Percentiles rank a stretch among this genome's conserved stretches.
phyloP scores from a whole-genome alignment of 2,329 filamentous ascomycete species.

The Talaromyces amestolkiae region DNA sequence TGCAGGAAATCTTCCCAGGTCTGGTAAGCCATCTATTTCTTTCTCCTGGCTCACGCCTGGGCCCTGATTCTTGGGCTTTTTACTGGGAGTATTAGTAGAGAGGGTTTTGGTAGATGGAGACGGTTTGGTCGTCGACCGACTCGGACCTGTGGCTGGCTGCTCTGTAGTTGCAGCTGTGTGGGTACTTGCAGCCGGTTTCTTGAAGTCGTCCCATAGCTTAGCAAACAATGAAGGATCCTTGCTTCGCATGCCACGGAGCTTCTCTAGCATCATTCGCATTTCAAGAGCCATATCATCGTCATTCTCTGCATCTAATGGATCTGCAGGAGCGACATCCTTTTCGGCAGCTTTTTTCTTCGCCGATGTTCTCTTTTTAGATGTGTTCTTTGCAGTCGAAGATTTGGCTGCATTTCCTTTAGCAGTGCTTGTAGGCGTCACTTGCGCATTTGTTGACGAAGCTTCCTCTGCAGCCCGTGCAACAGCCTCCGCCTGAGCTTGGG shows the following conservation, averaged over 20 bases:
- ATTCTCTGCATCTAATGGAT: background rate
- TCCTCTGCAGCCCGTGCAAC: conserved; percentile 3
- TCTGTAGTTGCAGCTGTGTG: background rate
- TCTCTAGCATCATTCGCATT: conserved; percentile 55
- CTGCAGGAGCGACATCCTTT: background rate
- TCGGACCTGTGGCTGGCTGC: background rate
- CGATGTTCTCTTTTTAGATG: conserved; percentile 8
- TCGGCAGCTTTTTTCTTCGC: conserved; percentile 7
- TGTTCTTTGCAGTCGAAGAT: conserved; percentile 6
- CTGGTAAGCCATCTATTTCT: conserved; percentile 9
- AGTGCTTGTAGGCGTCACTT: background rate
- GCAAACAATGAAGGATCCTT: conserved; percentile 56
- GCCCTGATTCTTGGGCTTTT: background rate
- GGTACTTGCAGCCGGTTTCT: conserved; percentile 9
- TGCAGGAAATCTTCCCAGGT: conserved; percentile 18
- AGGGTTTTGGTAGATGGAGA: background rate
- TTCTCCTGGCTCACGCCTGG: background rate
- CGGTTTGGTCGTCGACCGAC: background rate
- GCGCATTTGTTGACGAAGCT: background rate
- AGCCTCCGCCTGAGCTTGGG: conserved; percentile 10
- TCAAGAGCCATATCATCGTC: conserved; percentile 47
- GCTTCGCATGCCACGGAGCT: conserved; percentile 56
- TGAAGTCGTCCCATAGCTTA: conserved; percentile 36
- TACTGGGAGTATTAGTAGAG: background rate
- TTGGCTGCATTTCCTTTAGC: background rate